These are phyloP conservation scores for Dissoconium aciculare DNA, from an alignment of 2,329 filamentous ascomycete species.

Conservation along the genomic window DNA sequence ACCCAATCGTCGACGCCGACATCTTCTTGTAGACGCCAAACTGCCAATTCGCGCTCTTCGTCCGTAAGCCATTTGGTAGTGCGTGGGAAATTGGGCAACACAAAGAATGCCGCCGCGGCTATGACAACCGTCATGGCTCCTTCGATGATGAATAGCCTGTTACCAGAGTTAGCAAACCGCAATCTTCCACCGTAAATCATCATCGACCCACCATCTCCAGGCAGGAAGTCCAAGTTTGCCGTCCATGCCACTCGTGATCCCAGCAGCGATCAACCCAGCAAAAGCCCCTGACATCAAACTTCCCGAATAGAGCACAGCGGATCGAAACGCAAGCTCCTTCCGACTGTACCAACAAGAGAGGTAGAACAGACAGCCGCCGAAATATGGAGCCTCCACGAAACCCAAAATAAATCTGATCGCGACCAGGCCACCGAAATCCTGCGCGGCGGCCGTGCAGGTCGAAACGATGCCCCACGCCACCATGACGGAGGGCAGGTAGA, in stretches of 20 bases:
- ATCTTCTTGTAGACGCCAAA: slow-evolving; percentile 22
- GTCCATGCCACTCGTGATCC: slow-evolving; percentile 31
- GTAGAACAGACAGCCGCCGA: slow-evolving; percentile 34
- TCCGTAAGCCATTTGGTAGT: slow-evolving; percentile 21
- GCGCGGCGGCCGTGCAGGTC: slow-evolving; percentile 21
- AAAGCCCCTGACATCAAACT: slow-evolving; percentile 37
- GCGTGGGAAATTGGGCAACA: slow-evolving; percentile 26
- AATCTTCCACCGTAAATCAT: too few species aligned
- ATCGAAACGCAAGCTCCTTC: slow-evolving; percentile 36
- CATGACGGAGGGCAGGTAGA: slow-evolving; percentile 22
- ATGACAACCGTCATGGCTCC: slow-evolving; percentile 24
- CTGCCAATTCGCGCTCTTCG: slow-evolving; percentile 20
- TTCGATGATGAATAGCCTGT: slow-evolving; percentile 25
- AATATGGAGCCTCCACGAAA: slow-evolving; percentile 33
- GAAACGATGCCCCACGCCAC: slow-evolving; percentile 24
- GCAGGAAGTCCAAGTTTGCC: slow-evolving; percentile 21
- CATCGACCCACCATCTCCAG: slow-evolving; percentile 19
- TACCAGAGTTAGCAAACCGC: slow-evolving; percentile 2
- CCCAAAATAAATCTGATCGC: slow-evolving; percentile 27
- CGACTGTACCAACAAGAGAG: slow-evolving; percentile 40
- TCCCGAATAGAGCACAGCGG: slow-evolving; percentile 39
- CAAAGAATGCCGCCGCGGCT: slow-evolving; percentile 21
- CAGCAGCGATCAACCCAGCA: slow-evolving; percentile 40
- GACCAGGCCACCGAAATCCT: slow-evolving; percentile 25
- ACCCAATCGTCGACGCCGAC: slow-evolving; percentile 22